phyloP scores from a whole-genome alignment of 352 stramenopile species.

The Globisporangium barbulae region DNA sequence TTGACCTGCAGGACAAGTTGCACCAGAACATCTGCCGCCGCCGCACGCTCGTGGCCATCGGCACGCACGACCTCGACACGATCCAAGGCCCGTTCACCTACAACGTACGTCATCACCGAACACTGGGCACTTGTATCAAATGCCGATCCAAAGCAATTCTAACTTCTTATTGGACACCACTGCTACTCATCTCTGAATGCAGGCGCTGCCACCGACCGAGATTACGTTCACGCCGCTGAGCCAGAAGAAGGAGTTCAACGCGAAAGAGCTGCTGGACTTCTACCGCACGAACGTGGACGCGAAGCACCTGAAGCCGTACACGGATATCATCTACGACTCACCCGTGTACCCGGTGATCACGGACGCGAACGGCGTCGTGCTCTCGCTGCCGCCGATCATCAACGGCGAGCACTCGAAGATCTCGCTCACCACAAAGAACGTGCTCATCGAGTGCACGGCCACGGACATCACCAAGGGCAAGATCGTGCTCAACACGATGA shows the following conservation, averaged over 20 bases:
- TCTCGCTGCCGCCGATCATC: conserved; percentile 99
- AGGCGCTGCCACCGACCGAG: conserved; percentile 90
- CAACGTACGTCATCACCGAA: conserved; percentile 43
- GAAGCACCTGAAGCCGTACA: conserved; percentile 99
- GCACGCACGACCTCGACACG: conserved; percentile 98
- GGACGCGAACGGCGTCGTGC: conserved; percentile 94
- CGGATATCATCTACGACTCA: conserved; percentile 99
- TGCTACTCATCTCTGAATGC: background rate
- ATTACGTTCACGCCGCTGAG: conserved; percentile 98
- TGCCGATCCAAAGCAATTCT: background rate
- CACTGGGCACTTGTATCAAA: background rate
- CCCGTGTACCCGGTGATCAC: conserved; percentile 97
- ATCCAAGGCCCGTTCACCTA: conserved; percentile 94
- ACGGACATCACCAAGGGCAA: conserved; percentile 99
- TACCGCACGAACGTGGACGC: conserved; percentile 93
- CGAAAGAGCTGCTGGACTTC: conserved; percentile 93
- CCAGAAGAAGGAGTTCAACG: conserved; percentile 89
- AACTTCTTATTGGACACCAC: background rate
- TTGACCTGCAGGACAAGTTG: conserved; percentile 99
- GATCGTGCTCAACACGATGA: conserved; percentile 99
- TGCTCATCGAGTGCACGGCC: conserved; percentile 99
- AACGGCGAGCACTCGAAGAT: conserved; percentile 98
- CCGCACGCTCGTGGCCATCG: conserved; percentile 99
- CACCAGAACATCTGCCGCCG: conserved; percentile 99
- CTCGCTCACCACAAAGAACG: conserved; percentile 96